These are phyloP conservation scores for Phtheirospermum japonicum DNA, from an alignment of 257 asterid species.

Conservation along the genomic window DNA sequence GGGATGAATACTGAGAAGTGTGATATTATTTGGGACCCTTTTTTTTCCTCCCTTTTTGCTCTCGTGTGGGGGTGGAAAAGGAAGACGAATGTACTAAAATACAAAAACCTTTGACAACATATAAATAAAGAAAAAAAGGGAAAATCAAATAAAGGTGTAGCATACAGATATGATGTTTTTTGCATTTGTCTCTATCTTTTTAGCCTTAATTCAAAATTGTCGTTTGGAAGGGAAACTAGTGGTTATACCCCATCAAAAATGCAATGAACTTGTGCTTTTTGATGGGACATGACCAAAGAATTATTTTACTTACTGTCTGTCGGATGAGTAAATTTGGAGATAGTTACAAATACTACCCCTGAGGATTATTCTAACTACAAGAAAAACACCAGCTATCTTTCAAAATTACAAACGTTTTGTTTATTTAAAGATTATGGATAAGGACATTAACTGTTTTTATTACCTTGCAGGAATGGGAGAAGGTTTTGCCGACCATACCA, in stretches of 20 bases:
- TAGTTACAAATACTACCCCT: background rate
- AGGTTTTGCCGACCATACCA: conserved; percentile 37
- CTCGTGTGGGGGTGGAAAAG: background rate
- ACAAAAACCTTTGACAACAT: background rate
- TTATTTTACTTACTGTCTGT: background rate
- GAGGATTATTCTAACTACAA: background rate
- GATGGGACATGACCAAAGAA: background rate
- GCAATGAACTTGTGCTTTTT: background rate
- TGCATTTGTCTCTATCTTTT: background rate
- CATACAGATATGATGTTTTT: background rate
- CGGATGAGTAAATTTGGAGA: too few species aligned
- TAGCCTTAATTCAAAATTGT: background rate
- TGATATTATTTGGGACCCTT: background rate
- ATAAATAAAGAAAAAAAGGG: background rate
- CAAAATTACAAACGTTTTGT: background rate
- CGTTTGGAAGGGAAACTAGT: background rate
- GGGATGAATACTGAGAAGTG: background rate
- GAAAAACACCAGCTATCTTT: background rate
- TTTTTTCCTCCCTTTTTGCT: background rate
- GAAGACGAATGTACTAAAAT: background rate
- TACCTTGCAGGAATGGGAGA: conserved; percentile 52
- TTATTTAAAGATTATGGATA: background rate
- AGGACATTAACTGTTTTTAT: background rate
- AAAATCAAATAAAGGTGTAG: background rate
- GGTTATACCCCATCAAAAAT: background rate